Base-by-base conservation (phyloP, 148 eudicot species). In the Fagopyrum tataricum region DNA sequence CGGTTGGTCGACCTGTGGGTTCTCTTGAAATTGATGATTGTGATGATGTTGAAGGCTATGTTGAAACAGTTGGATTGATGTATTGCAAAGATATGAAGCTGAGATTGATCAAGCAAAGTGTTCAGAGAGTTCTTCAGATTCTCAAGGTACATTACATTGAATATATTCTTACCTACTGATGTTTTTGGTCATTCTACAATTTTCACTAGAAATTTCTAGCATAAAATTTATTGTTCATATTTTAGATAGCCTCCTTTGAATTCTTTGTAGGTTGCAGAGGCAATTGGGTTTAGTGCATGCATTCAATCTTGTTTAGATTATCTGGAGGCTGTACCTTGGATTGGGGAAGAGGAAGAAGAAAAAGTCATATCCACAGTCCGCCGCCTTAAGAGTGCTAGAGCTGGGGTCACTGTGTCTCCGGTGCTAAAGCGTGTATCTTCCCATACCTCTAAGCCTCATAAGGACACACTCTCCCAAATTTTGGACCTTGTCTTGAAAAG, bases 301-400 rank as follows among this genome's bases (percentile, higher is more conserved):
- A 81, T 91, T 31, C 74, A 83, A 56, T 83, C 90, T 39, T 90
- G 98, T 73, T 84, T 94, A 74, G 90, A 91, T 67, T 91, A 91
- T 84, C 80, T 94, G 79, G 97, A 94, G 78, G 98, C 98, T n/a
- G 96, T 80, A 68, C 98, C 98, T 48, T 94, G 98, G 98, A 91
- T 91, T 46, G 96, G 98, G 44, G 96, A 95, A 73, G 98, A 94
- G 53, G 98, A 94, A 84, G 98, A 94, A 76, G 89, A 91, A 49
- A 91, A 87, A 64, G 98, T 94, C n/a, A 87, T 94, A 53, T 82
- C 93, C 67, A 89, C 94, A 2, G 88, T 94, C 43, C 74, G 80
- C 7, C 81, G 82, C 70, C 96, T 94, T 61, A 86, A 90, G 62
- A 78, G 61, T 44, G 89, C 89, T 71, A 86, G 88, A 20, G 21